Percentiles rank a stretch among this genome's conserved stretches.
These are phyloP conservation scores for Powellomyces hirtus DNA, from an alignment of 192 early-diverging fungal species.

Conservation along the genomic window DNA sequence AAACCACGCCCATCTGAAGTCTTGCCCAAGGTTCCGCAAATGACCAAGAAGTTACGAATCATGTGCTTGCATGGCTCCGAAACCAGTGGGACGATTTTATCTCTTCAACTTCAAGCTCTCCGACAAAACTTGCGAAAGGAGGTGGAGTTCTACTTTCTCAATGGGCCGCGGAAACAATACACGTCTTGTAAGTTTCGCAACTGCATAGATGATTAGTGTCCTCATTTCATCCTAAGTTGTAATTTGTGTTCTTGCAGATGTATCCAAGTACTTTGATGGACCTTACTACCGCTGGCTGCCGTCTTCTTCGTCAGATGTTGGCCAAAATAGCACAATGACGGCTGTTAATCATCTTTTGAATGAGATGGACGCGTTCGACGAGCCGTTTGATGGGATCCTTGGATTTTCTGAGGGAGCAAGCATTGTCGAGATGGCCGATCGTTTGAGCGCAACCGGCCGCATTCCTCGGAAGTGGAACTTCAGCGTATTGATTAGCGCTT, in stretches of 20 bases:
- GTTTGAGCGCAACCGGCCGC: not conserved
- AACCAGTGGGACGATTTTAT: no score
- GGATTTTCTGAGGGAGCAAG: constrained; percentile 14
- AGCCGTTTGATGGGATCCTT: constrained; percentile 7
- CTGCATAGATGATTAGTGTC: not conserved
- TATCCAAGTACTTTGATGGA: not conserved
- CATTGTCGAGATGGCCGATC: not conserved
- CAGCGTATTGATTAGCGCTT: constrained; percentile 6
- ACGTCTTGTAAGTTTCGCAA: no score
- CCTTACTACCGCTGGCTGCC: constrained; percentile 5
- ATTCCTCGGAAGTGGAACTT: constrained; percentile 12
- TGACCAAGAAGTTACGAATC: not conserved
- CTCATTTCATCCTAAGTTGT: not conserved
- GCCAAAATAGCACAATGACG: no score
- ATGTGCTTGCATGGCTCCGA: no score
- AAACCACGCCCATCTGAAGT: no score
- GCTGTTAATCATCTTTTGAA: no score
- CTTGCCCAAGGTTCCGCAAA: not conserved
- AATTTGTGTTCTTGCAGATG: not conserved
- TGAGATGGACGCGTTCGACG: no score
- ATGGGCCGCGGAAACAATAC: no score
- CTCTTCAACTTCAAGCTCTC: no score
- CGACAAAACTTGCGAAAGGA: no score
- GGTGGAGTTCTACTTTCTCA: no score
- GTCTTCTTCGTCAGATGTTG: no score